A percentile compares a stretch with the other conserved stretches of the same genome.
phyloP scores from a whole-genome alignment of 2,329 filamentous ascomycete genomes.

The Geosmithia flava region DNA sequence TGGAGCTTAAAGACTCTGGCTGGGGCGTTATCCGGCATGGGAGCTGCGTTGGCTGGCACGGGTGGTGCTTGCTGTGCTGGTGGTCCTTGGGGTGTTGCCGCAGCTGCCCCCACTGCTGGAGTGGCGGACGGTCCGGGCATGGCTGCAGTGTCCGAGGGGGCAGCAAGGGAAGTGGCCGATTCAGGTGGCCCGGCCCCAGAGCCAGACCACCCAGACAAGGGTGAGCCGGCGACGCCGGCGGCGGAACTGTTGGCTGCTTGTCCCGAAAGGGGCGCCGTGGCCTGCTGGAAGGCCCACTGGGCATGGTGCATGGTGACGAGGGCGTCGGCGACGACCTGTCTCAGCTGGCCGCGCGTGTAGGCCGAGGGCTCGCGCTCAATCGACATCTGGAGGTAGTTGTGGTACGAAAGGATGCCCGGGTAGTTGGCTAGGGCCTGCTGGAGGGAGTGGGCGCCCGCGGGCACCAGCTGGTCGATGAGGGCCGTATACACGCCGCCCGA shows the following conservation, averaged over 20 bases:
- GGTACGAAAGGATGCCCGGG: slow-evolving; percentile 31
- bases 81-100: background rate
- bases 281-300: slow-evolving; percentile 6
- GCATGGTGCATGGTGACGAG: slow-evolving; percentile 31
- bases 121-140: background rate
- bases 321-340: slow-evolving; percentile 34
- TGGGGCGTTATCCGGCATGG: slow-evolving; percentile 27
- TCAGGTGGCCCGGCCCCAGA: background rate
- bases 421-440: slow-evolving; percentile 31
- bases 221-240: background rate
- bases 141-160: background rate
- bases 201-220: background rate
- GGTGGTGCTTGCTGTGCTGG: background rate
- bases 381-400: slow-evolving; percentile 32
- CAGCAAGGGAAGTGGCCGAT: background rate
- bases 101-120: background rate
- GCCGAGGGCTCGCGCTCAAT: slow-evolving; percentile 40
- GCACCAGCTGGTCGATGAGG: slow-evolving; percentile 40
- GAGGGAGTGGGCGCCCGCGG: slow-evolving; percentile 34
- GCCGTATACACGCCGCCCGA: slow-evolving; percentile 27
- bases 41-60: background rate
- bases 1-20: slow-evolving; percentile 87
- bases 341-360: slow-evolving; percentile 32
- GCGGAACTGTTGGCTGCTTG: background rate
- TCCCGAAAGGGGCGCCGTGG: background rate